A percentile compares a stretch with the other conserved stretches of the same genome.
Evolutionary conservation across 2,329 filamentous ascomycete genomes (phyloP).

Genomic region (Annulohypoxylon truncatum): DNA sequence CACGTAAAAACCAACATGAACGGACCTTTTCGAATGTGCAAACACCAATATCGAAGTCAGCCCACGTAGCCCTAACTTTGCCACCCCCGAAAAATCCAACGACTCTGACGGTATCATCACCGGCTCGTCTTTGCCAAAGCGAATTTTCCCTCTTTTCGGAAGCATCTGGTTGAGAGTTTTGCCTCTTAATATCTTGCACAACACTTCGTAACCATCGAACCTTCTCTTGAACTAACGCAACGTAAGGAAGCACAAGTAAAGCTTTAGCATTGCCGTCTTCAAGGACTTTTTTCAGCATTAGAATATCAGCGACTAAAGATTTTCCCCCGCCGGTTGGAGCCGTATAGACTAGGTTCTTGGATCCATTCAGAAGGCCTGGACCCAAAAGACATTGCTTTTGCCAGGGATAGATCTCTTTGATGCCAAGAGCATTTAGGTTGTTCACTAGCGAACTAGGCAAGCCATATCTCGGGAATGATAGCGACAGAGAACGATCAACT

Average conservation of each 20-base stretch:
- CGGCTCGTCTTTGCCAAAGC: conserved; percentile 65
- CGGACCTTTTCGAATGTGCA: conserved; percentile 82
- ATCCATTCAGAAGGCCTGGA: conserved; percentile 72
- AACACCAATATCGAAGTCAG: conserved; percentile 80
- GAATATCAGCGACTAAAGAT: conserved; percentile 77
- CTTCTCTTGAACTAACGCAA: conserved; percentile 84
- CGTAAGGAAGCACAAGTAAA: conserved; percentile 79
- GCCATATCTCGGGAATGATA: conserved; percentile 72
- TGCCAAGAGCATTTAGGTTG: conserved; percentile 75
- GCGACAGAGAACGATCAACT: conserved; percentile 66
- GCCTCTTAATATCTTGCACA: conserved; percentile 68
- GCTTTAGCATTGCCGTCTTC: conserved; percentile 73
- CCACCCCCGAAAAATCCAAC: conserved; percentile 81
- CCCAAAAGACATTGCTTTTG: conserved; percentile 79
- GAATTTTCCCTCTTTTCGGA: conserved; percentile 53
- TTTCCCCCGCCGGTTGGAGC: conserved; percentile 84
- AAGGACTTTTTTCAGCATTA: conserved; percentile 79
- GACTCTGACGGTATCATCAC: conserved; percentile 71
- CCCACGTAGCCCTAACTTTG: conserved; percentile 74
- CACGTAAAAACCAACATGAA: conserved; percentile 20
- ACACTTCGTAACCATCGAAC: conserved; percentile 77
- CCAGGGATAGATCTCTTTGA: conserved; percentile 81
- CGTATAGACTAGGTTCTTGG: conserved; percentile 80
- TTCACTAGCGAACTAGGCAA: conserved; percentile 69
- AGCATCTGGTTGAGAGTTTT: conserved; percentile 48